Evolutionary conservation across 2,329 filamentous ascomycete genomes (phyloP).

Genomic region (Colletotrichum tabaci): DNA sequence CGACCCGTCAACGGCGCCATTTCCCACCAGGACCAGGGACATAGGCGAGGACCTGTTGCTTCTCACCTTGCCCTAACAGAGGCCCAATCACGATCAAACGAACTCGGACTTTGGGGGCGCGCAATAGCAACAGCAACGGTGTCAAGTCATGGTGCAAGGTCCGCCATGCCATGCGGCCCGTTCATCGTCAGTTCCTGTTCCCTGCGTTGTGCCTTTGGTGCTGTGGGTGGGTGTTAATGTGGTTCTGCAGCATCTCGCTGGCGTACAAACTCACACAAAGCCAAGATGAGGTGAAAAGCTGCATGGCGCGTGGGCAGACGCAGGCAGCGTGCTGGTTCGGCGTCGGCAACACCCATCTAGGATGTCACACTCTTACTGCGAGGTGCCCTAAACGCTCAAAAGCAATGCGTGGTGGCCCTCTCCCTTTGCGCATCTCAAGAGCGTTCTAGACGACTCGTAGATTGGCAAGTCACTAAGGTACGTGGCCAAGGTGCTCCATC

Average conservation of each 20-base stretch:
- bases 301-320: background rate
- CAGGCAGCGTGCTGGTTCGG: background rate
- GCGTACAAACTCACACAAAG: conserved; percentile 1
- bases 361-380: background rate
- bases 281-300: conserved; percentile 11
- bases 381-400: background rate
- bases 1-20: conserved; percentile 1
- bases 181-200: conserved; percentile 8
- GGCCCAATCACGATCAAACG: conserved; percentile 24
- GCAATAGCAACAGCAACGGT: conserved; percentile 32
- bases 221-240: background rate
- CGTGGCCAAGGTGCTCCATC: no score
- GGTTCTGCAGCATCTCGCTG: conserved; percentile 21
- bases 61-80: background rate
- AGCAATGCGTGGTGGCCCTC: background rate
- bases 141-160: conserved; percentile 26
- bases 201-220: background rate
- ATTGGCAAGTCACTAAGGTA: background rate
- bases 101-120: conserved; percentile 26
- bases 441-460: background rate
- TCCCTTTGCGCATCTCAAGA: background rate
- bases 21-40: conserved; percentile 16
- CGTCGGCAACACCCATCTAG: background rate
- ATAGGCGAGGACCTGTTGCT: background rate
- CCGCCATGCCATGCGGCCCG: conserved; percentile 21